A percentile compares a stretch with the other conserved stretches of the same genome.
phyloP scores from a whole-genome alignment of 2,329 filamentous ascomycete genomes.

The Leptosphaerulina australis region DNA sequence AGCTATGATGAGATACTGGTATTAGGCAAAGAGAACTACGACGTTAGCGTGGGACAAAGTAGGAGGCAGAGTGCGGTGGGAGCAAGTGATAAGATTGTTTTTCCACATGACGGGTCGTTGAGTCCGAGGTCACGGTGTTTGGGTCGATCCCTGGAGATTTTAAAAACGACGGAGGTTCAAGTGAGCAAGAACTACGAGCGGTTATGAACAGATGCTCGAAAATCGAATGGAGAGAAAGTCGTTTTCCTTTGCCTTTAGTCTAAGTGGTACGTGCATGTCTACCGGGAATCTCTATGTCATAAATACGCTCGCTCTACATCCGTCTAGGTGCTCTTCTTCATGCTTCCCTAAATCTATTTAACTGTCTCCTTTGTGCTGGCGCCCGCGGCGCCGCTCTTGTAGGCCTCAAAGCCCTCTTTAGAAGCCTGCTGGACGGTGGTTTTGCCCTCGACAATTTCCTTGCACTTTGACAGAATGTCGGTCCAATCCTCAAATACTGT shows the following conservation, averaged over 20 bases:
- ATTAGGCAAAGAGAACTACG: constrained; percentile 21
- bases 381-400: constrained; percentile 54
- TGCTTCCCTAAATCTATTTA: constrained; percentile 22
- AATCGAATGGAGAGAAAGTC: neutral
- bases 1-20: constrained; percentile 21
- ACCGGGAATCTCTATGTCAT: constrained; percentile 20
- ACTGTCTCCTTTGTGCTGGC: constrained; percentile 23
- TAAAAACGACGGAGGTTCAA: constrained; percentile 4
- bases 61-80: constrained; percentile 8
- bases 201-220: neutral
- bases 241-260: constrained; percentile 14
- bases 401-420: constrained; percentile 55
- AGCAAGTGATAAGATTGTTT: constrained; percentile 24
- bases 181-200: neutral
- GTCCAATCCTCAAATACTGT: constrained; percentile 86
- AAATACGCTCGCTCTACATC: constrained; percentile 1
- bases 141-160: neutral
- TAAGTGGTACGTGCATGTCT: constrained; percentile 21
- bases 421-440: constrained; percentile 74
- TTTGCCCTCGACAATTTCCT: constrained; percentile 75
- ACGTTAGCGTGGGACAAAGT: constrained; percentile 10
- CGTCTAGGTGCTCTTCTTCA: neutral
- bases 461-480: constrained; percentile 75
- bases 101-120: constrained; percentile 4
- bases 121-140: neutral